A percentile compares a stretch with the other conserved stretches of the same genome.
These are phyloP conservation scores for Boletales sp. DNA, from an alignment of 768 basidiomycete species.

Conservation along the genomic window DNA sequence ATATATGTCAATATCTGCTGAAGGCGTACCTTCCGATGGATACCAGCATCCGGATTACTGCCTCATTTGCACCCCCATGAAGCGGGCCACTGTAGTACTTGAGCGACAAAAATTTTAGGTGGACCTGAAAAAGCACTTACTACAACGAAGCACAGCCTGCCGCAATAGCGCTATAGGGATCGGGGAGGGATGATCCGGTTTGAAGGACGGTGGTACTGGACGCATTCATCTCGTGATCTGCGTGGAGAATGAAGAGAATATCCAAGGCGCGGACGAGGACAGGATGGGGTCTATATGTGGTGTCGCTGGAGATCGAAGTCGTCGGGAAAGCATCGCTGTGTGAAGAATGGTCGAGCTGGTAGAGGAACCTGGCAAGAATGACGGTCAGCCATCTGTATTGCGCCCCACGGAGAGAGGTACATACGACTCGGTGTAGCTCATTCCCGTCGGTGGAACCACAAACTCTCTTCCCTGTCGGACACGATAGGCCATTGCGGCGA, in stretches of 20 bases:
- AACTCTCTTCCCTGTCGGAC: conserved; percentile 88
- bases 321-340: conserved; percentile 27
- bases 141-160: conserved; percentile 88
- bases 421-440: conserved; percentile 82
- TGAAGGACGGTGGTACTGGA: conserved; percentile 84
- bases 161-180: conserved; percentile 86
- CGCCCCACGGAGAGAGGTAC: not conserved
- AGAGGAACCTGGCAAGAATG: conserved; percentile 60
- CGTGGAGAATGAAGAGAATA: conserved; percentile 82
- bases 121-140: conserved; percentile 40
- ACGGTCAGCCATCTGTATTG: not conserved
- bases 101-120: not conserved
- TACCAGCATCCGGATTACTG: conserved; percentile 90
- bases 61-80: conserved; percentile 83
- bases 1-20: not conserved
- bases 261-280: conserved; percentile 86
- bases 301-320: conserved; percentile 46
- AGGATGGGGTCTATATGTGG: conserved; percentile 69
- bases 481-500: conserved; percentile 95
- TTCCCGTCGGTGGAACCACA: conserved; percentile 75
- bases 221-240: conserved; percentile 90
- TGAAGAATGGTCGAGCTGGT: conserved; percentile 80
- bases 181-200: conserved; percentile 84
- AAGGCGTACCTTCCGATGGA: conserved; percentile 74
- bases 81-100: conserved; percentile 25